phyloP scores from a whole-genome alignment of 352 stramenopile genomes.

The Phytophthora syringae region DNA sequence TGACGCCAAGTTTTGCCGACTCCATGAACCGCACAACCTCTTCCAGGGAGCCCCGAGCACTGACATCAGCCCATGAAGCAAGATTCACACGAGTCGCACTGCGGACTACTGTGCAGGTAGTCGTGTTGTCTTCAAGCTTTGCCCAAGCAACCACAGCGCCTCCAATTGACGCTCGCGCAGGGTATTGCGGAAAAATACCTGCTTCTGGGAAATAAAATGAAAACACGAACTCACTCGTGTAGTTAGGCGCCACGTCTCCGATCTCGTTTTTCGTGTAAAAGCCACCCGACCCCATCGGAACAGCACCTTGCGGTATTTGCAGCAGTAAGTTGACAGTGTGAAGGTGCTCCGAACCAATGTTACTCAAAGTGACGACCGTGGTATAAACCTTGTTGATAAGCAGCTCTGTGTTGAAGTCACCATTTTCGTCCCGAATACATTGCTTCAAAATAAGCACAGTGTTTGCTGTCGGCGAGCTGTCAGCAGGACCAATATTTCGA shows the following conservation, averaged over 20 bases:
- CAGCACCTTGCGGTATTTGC: slow-evolving; percentile 66
- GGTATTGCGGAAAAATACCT: slow-evolving; percentile 59
- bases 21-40: slow-evolving; percentile 47
- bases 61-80: slow-evolving; percentile 66
- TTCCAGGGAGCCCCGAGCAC: slow-evolving; percentile 45
- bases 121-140: slow-evolving; percentile 17
- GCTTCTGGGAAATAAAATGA: slow-evolving; percentile 67
- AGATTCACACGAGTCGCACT: slow-evolving; percentile 50
- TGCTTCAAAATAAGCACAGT: slow-evolving; percentile 60
- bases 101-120: slow-evolving; percentile 35
- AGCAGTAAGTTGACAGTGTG: slow-evolving; percentile 56
- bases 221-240: slow-evolving; percentile 46
- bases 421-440: slow-evolving; percentile 40
- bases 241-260: slow-evolving; percentile 43
- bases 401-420: slow-evolving; percentile 41
- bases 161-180: slow-evolving; percentile 49
- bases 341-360: slow-evolving; percentile 45
- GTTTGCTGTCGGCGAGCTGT: slow-evolving; percentile 34
- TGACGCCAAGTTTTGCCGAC: slow-evolving; percentile 34
- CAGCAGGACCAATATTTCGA: slow-evolving; percentile 45
- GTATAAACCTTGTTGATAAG: slow-evolving; percentile 59
- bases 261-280: slow-evolving; percentile 65
- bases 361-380: slow-evolving; percentile 61
- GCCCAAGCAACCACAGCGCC: slow-evolving; percentile 49
- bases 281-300: slow-evolving; percentile 44